phyloP scores from a whole-genome alignment of 768 basidiomycete species.

The Coprinopsis strossmayeri region DNA sequence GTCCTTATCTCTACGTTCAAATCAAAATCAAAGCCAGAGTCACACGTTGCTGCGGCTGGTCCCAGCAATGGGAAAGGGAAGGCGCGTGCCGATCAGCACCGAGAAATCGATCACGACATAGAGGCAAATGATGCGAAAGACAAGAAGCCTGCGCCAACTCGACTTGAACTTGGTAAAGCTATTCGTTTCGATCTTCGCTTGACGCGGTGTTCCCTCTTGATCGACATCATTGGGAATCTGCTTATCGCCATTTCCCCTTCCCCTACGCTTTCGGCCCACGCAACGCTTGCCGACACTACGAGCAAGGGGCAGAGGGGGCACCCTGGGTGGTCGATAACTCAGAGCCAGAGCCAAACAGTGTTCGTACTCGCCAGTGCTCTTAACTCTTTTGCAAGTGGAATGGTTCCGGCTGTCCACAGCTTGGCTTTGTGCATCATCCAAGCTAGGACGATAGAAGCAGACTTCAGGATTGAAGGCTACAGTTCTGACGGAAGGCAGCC shows the following conservation, averaged over 20 bases:
- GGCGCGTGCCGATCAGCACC: not conserved
- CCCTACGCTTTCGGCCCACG: constrained; percentile 28
- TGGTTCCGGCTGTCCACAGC: constrained; percentile 64
- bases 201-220: constrained; percentile 50
- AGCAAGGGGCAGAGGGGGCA: constrained; percentile 8
- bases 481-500: constrained; percentile 12
- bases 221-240: constrained; percentile 60
- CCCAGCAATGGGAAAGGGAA: constrained; percentile 13
- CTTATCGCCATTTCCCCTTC: constrained; percentile 51
- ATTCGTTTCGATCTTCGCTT: constrained; percentile 67
- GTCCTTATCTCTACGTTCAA: constrained; percentile 4
- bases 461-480: constrained; percentile 10
- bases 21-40: constrained; percentile 8
- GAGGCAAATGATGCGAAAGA: constrained; percentile 10
- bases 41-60: not conserved
- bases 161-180: constrained; percentile 49
- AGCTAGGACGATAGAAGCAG: constrained; percentile 27
- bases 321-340: constrained; percentile 6
- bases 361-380: constrained; percentile 60
- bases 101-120: not conserved
- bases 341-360: constrained; percentile 31
- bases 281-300: constrained; percentile 4
- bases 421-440: constrained; percentile 62
- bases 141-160: constrained; percentile 42
- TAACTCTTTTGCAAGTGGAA: constrained; percentile 58